These are phyloP conservation scores for Mortierella polycephala DNA, from an alignment of 371 early-diverging fungal species.

Conservation along the genomic window DNA sequence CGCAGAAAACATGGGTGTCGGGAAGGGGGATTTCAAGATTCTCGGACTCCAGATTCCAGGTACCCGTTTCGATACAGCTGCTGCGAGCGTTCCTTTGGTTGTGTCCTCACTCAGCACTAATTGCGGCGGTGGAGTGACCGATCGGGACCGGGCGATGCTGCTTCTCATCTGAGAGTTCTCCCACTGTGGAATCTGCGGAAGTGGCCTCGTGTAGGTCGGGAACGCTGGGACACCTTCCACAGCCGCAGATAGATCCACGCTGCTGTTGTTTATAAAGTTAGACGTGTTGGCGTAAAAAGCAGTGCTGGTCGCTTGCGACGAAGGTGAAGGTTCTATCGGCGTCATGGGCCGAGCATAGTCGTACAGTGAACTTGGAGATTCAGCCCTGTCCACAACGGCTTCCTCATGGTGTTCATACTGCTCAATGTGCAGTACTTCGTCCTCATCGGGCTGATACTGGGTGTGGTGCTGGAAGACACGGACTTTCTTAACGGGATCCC, in stretches of 20 bases:
- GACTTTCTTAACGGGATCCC: conserved; percentile 12
- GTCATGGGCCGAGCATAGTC: not conserved
- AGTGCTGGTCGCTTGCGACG: no score
- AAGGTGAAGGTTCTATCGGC: not conserved
- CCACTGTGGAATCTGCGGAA: not conserved
- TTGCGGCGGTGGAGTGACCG: not conserved
- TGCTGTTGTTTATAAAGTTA: not conserved
- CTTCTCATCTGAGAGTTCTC: not conserved
- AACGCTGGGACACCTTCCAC: not conserved
- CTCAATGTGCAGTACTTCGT: not conserved
- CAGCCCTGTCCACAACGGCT: conserved; percentile 1
- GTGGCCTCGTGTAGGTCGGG: not conserved
- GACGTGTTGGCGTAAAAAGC: not conserved
- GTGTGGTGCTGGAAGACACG: conserved; percentile 17
- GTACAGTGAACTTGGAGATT: not conserved
- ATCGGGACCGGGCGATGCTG: not conserved
- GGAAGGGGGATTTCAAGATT: not conserved
- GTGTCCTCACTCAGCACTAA: not conserved
- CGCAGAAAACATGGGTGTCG: not conserved
- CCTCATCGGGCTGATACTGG: not conserved
- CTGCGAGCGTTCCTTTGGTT: no score
- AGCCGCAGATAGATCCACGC: not conserved
- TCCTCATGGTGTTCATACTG: conserved; percentile 9
- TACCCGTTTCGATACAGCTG: not conserved
- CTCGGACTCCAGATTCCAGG: not conserved